These are phyloP conservation scores for Taiwanofungus camphoratus DNA, from an alignment of 1,284 basidiomycete species.

Conservation along the genomic window DNA sequence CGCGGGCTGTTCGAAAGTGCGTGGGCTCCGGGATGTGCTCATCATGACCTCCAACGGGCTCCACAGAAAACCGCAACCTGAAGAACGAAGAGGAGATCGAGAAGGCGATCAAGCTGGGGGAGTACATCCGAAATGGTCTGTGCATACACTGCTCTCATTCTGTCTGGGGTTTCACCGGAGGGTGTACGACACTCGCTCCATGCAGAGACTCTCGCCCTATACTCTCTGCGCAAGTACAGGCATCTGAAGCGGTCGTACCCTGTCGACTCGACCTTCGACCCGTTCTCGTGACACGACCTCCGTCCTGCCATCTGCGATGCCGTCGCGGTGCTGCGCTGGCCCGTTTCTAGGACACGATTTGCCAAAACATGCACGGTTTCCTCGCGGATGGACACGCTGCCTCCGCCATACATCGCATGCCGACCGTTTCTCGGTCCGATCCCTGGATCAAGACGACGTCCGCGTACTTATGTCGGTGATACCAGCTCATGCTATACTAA, in stretches of 20 bases:
- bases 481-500: too few species aligned
- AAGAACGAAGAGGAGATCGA: conserved; percentile 72
- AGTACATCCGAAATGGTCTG: conserved; percentile 87
- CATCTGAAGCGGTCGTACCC: conserved; percentile 76
- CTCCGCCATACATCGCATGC: too few species aligned
- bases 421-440: too few species aligned
- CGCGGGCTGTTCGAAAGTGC: conserved; percentile 68
- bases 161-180: background rate
- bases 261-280: conserved; percentile 13
- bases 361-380: too few species aligned
- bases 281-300: too few species aligned
- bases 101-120: conserved; percentile 71
- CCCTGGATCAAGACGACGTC: too few species aligned
- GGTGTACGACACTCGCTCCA: background rate
- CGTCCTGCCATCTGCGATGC: too few species aligned
- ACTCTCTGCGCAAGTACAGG: conserved; percentile 83
- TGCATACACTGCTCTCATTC: conserved; percentile 3
- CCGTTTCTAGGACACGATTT: too few species aligned
- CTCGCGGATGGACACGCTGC: too few species aligned
- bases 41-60: background rate
- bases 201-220: conserved; percentile 80
- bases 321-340: too few species aligned
- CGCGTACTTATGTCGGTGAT: too few species aligned
- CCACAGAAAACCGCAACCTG: conserved; percentile 65
- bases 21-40: conserved; percentile 14